Base-by-base conservation (phyloP, 129 eudicot species). In the Calendula officinalis region DNA sequence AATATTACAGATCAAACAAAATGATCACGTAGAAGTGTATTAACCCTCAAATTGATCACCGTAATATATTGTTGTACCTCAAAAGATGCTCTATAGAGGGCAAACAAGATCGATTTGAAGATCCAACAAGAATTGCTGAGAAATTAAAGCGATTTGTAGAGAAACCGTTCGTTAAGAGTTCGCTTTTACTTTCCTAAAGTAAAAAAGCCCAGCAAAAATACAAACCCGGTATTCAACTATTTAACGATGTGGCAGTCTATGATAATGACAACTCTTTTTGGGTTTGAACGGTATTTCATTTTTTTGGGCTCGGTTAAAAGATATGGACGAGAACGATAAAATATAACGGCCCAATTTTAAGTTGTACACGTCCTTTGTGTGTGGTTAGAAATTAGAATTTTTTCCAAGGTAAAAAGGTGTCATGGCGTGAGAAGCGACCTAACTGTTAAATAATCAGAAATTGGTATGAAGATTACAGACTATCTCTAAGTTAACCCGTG, bases 231-330 rank as follows among this genome's bases (percentile, higher is more conserved):
- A 62, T 11, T 40, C 45, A 15, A 56, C n/a, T n/a, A n/a, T n/a
- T n/a, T n/a, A n/a, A 14, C 45, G 64, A 51, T 54, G 64, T 67
- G 55, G 63, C 63, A 54, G 72, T 67, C 62, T 32, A 9, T 32
- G 73, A 68, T 32, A 68, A 68, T 43, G 73, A 68, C 73, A 44
- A 56, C 56, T 68, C 65, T 11, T 35, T 56, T 56, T 56, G 63
- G 61, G 52, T 14, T 65, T 36, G 30, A 22, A 22, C 30, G 30
- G 30, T 22, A 22, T 22, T 22, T 22, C 30, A 22, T 22, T 22
- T 22, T 22, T 22, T 22, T 22, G 30, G 30, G 30, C 30, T 22
- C 30, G 30, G 30, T 22, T 22, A 22, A 22, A 22, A 22, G 30
- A 22, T 22, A 22, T 22, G 30, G 30, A 22, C 30, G n/a, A n/a